A percentile compares a stretch with the other conserved stretches of the same genome.
Conservation (phyloP, 2,329 filamentous ascomycete genomes). For the Xylaria sp. region DNA sequence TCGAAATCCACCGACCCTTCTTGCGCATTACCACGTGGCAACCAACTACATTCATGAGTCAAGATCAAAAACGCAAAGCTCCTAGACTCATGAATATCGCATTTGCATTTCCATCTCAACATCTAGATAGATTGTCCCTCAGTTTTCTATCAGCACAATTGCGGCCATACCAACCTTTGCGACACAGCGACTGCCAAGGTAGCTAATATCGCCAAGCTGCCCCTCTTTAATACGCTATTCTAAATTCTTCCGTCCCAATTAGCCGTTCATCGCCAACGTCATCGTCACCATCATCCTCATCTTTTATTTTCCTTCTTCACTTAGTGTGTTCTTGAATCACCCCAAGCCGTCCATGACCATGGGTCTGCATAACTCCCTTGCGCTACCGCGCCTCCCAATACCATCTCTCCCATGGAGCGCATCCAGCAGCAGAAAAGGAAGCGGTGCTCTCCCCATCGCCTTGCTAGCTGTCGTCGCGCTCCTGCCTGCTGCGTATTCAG, state of each 20-base stretch:
- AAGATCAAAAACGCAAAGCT: background rate
- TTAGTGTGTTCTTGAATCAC: too few relatives aligned
- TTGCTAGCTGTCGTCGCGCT: slow-evolving; percentile 32
- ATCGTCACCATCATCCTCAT: too few relatives aligned
- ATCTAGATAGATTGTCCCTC: background rate
- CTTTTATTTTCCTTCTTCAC: background rate
- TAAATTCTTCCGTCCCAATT: too few relatives aligned
- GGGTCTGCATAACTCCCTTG: slow-evolving; percentile 5
- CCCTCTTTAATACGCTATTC: too few relatives aligned
- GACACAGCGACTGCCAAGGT: too few relatives aligned
- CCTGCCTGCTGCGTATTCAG: slow-evolving; percentile 36
- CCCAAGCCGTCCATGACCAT: background rate
- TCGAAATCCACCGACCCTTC: background rate
- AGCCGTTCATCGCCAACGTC: too few relatives aligned
- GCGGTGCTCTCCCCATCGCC: slow-evolving; percentile 10
- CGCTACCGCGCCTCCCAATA: slow-evolving; percentile 8
- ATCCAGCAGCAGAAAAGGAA: background rate
- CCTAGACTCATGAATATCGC: background rate
- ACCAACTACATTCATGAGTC: slow-evolving; percentile 2
- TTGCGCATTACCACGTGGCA: background rate
- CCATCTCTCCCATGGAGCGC: slow-evolving; percentile 8
- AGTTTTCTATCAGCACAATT: background rate
- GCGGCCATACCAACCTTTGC: background rate
- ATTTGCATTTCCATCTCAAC: background rate
- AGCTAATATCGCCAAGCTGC: too few relatives aligned